Percentiles rank a stretch among this genome's conserved stretches.
Evolutionary conservation across 805 yeast genomes (phyloP).

Genomic region (Brettanomyces naardenensis): DNA sequence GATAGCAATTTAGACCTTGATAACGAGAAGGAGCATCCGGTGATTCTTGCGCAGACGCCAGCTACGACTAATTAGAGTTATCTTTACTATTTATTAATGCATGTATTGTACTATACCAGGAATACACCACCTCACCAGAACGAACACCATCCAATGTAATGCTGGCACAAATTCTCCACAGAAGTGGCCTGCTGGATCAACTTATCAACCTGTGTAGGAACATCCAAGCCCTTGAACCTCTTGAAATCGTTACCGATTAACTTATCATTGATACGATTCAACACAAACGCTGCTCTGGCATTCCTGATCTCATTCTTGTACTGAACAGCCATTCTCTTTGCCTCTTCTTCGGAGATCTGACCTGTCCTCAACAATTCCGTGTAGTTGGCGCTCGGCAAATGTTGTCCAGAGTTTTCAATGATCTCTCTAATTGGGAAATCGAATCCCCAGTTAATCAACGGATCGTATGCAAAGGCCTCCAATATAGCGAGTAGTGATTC

Average conservation of each 20-base stretch:
- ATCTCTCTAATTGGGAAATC: constrained; percentile 81
- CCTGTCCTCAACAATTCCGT: constrained; percentile 64
- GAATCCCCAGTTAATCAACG: constrained; percentile 97
- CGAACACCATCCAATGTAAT: constrained; percentile 98
- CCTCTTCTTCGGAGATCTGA: constrained; percentile 71
- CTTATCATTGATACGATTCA: constrained; percentile 86
- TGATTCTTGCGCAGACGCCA: constrained; percentile 20
- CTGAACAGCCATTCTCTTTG: constrained; percentile 58
- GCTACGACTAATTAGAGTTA: neutral
- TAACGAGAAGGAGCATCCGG: constrained; percentile 22
- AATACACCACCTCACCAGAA: constrained; percentile 63
- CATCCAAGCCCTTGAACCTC: constrained; percentile 59
- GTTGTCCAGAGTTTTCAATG: constrained; percentile 65
- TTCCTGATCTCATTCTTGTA: constrained; percentile 70
- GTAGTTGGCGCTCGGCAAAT: constrained; percentile 60
- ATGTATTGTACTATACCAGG: neutral
- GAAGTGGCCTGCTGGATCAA: constrained; percentile 94
- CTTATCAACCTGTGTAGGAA: constrained; percentile 87
- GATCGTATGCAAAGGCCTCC: constrained; percentile 98
- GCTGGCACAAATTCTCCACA: constrained; percentile 92
- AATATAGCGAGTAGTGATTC: constrained; percentile 96
- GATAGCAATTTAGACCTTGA: constrained; percentile 36
- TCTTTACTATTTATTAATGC: neutral
- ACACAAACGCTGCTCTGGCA: constrained; percentile 84
- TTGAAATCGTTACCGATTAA: constrained; percentile 90